Percentiles rank a stretch among this genome's conserved stretches.
These are phyloP conservation scores for Aquilaria yunnanensis DNA, from an alignment of 345 rosid genomes.

Conservation along the genomic window DNA sequence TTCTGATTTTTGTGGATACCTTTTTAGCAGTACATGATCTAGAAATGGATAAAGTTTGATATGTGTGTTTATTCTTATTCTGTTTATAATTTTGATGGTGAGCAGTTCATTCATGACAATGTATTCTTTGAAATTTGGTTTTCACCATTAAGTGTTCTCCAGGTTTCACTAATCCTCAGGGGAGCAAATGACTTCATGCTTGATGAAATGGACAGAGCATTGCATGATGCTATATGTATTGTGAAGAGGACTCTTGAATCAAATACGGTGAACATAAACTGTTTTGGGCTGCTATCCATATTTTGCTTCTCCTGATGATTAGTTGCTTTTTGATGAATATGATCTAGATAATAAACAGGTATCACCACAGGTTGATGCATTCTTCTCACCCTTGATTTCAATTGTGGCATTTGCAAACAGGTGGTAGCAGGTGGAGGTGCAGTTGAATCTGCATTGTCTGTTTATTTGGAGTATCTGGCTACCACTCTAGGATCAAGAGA, in stretches of 20 bases:
- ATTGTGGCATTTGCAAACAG: slow-evolving; percentile 29
- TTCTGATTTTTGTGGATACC: not conserved
- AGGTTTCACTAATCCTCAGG: slow-evolving; percentile 94
- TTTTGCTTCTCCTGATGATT: no score
- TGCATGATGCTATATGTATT: slow-evolving; percentile 77
- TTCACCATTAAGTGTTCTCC: slow-evolving; percentile 8
- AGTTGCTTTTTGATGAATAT: no score
- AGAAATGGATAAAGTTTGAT: not conserved
- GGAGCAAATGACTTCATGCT: slow-evolving; percentile 99
- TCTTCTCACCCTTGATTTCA: not conserved
- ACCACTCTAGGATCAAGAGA: slow-evolving; percentile 90
- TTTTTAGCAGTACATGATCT: not conserved
- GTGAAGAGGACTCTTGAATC: slow-evolving; percentile 98
- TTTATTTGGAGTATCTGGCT: slow-evolving; percentile 88
- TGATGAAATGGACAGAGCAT: slow-evolving; percentile 97
- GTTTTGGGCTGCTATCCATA: not conserved
- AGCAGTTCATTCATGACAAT: not conserved
- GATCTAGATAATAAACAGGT: not conserved
- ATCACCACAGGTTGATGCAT: not conserved
- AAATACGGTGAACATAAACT: slow-evolving; percentile 48
- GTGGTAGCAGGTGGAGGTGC: slow-evolving; percentile 99
- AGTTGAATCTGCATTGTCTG: slow-evolving; percentile 87
- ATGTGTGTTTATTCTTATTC: not conserved
- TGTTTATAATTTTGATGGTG: not conserved
- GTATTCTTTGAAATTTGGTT: not conserved